A percentile compares a stretch with the other conserved stretches of the same genome.
phyloP scores from a whole-genome alignment of 805 yeast genomes.

The Huiozyma sinensis region DNA sequence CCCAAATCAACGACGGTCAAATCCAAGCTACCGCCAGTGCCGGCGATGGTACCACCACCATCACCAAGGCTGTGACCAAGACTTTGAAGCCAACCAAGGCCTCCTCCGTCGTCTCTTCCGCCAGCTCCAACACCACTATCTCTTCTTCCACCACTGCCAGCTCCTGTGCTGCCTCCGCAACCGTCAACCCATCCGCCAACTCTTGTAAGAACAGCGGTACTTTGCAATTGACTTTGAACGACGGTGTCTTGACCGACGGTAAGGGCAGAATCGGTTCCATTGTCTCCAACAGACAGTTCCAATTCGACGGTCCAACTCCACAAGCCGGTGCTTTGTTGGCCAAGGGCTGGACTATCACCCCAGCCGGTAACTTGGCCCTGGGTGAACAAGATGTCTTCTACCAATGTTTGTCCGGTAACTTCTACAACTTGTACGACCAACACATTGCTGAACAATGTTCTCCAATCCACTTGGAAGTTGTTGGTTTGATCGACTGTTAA shows the following conservation, averaged over 20 bases:
- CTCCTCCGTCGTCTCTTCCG: constrained; percentile 10
- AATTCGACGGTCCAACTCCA: constrained; percentile 71
- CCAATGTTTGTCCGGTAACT: constrained; percentile 55
- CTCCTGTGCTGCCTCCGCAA: constrained; percentile 22
- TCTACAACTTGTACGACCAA: constrained; percentile 57
- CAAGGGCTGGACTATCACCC: constrained; percentile 49
- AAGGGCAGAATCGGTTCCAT: constrained; percentile 59
- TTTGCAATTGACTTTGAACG: constrained; percentile 41
- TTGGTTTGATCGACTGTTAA: constrained; percentile 41
- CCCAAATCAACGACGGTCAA: constrained; percentile 39
- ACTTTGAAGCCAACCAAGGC: constrained; percentile 23
- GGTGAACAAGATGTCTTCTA: constrained; percentile 49
- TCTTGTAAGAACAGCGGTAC: constrained; percentile 29
- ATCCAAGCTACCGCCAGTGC: constrained; percentile 35
- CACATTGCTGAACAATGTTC: constrained; percentile 44
- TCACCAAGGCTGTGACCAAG: constrained; percentile 25
- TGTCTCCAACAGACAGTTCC: constrained; percentile 68
- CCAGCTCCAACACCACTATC: constrained; percentile 32
- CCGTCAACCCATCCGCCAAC: constrained; percentile 15
- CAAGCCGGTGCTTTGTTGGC: constrained; percentile 60
- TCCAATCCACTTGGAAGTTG: constrained; percentile 41
- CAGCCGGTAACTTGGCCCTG: constrained; percentile 47
- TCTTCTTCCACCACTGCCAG: constrained; percentile 20
- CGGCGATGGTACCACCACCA: constrained; percentile 22
- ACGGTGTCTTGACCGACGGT: constrained; percentile 41